Percentiles rank a stretch among this genome's conserved stretches.
These are phyloP conservation scores for Diphasiastrum complanatum DNA, from an alignment of 83 land plant species.

Conservation along the genomic window DNA sequence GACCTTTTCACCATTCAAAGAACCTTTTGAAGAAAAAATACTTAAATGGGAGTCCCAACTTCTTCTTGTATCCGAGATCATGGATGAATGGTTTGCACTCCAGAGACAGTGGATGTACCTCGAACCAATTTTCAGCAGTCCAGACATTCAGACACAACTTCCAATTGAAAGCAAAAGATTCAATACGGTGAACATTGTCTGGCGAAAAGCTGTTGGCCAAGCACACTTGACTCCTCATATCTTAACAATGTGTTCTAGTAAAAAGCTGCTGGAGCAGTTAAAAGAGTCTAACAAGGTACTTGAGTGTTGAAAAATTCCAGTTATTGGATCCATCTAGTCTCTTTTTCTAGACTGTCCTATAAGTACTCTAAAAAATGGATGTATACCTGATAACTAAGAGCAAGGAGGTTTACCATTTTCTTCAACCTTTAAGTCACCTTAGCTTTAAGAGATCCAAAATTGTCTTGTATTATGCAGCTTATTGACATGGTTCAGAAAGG, in stretches of 20 bases:
- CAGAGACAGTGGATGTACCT: slow-evolving; percentile 45
- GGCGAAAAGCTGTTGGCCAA: slow-evolving; percentile 27
- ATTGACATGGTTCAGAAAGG: slow-evolving; percentile 41
- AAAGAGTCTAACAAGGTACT: slow-evolving; percentile 34
- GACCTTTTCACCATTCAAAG: slow-evolving; percentile 38
- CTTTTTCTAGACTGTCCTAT: too few relatives aligned
- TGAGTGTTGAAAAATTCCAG: neutral
- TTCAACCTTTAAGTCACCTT: too few relatives aligned
- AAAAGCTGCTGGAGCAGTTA: slow-evolving; percentile 32
- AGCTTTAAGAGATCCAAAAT: too few relatives aligned
- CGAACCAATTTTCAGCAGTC: slow-evolving; percentile 43
- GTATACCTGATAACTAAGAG: neutral
- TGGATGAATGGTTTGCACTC: slow-evolving; percentile 38
- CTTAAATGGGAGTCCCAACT: slow-evolving; percentile 30
- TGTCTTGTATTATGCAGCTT: slow-evolving; percentile 14
- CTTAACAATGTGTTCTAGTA: slow-evolving; percentile 33
- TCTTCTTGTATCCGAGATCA: slow-evolving; percentile 23
- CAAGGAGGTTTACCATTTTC: too few relatives aligned
- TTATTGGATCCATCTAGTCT: too few relatives aligned
- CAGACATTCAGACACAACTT: slow-evolving; percentile 38
- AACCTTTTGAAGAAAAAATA: slow-evolving; percentile 36
- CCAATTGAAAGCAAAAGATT: slow-evolving; percentile 42
- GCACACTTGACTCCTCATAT: slow-evolving; percentile 30
- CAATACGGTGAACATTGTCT: slow-evolving; percentile 26
- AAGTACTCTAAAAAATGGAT: neutral